Base-by-base conservation (phyloP, 2,329 filamentous ascomycete species). In the Colletotrichum higginsianum region DNA sequence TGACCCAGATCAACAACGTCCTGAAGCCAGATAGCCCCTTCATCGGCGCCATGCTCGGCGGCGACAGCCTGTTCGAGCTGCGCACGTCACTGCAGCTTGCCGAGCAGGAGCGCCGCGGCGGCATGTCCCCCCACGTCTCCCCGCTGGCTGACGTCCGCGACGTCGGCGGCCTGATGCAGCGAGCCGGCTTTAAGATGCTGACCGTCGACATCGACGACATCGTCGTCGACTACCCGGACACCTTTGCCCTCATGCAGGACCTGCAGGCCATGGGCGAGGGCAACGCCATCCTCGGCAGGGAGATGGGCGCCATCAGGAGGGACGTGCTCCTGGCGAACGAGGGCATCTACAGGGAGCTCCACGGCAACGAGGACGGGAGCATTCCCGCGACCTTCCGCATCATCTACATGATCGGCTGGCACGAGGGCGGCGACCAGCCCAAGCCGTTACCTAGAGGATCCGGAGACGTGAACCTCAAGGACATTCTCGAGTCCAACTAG, bases 361-460 rank as follows among this genome's bases (percentile, higher is more conserved):
- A 99, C 81, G 95, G 94, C 21, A 95, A 97, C 77, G 88, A 91
- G 53, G 92, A 94, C 77, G 93, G 89, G 23, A 89, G 85, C 1
- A 87, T 96, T 73, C 96, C 96, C 0, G 96, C 96, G 1, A 99
- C 96, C 0, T 99, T 98, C 79, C 89, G 96, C 76, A 88, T 98
- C 76, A 98, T 99, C 73, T 98, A 96, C 82, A 98, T 98, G 95
- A 99, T 99, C 82, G 96, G 96, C 0, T 99, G 96, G 96, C 97
- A 96, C 80, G 93, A 95, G 75, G 92, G 93, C 2, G 88, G 89
- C 40, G 89, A 91, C 64, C 95, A 98, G 83, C 87, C 92, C 2
- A 87, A 96, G 82, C 95, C 96, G 6, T 83, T 98, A 69, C 84
- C 92, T 75, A 89, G 96, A 75, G 96, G 96, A 0, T 97, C 92